Conservation (phyloP, 805 yeast species). For the Candida fluviatilis region DNA sequence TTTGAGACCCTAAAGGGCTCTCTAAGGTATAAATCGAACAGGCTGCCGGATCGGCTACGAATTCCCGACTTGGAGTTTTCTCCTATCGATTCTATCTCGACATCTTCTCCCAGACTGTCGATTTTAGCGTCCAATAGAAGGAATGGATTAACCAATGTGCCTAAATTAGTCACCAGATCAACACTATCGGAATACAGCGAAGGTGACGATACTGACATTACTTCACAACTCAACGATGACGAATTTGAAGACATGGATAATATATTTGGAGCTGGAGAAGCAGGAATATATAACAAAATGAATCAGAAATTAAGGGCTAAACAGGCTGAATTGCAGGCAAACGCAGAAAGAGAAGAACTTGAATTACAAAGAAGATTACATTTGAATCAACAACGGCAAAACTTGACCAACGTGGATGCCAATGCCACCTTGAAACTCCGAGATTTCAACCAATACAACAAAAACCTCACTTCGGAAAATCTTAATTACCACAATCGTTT, state of each 20-base stretch:
- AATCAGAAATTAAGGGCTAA: slow-evolving; percentile 20
- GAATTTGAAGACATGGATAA: slow-evolving; percentile 36
- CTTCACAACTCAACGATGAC: slow-evolving; percentile 35
- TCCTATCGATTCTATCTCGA: slow-evolving; percentile 20
- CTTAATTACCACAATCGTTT: slow-evolving; percentile 16
- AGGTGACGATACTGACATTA: slow-evolving; percentile 33
- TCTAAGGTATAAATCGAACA: not conserved
- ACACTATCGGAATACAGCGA: slow-evolving; percentile 35
- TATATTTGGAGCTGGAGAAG: slow-evolving; percentile 34
- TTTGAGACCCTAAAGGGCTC: not conserved
- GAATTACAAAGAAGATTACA: slow-evolving; percentile 18
- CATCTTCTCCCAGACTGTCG: slow-evolving; percentile 20
- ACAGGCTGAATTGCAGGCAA: slow-evolving; percentile 20
- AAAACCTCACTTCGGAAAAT: slow-evolving; percentile 9
- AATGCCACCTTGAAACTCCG: slow-evolving; percentile 24
- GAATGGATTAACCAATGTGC: slow-evolving; percentile 17
- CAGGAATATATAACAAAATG: slow-evolving; percentile 29
- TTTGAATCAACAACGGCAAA: slow-evolving; percentile 15
- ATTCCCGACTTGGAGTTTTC: slow-evolving; percentile 8
- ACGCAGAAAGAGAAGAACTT: slow-evolving; percentile 32
- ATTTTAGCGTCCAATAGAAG: slow-evolving; percentile 1
- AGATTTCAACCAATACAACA: slow-evolving; percentile 17
- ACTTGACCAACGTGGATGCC: slow-evolving; percentile 7
- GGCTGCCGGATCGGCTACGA: not conserved
- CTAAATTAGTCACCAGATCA: slow-evolving; percentile 8